Percentiles rank a stretch among this genome's conserved stretches.
These are phyloP conservation scores for Colletotrichum sidae DNA, from an alignment of 2,329 filamentous ascomycete genomes.

Conservation along the genomic window DNA sequence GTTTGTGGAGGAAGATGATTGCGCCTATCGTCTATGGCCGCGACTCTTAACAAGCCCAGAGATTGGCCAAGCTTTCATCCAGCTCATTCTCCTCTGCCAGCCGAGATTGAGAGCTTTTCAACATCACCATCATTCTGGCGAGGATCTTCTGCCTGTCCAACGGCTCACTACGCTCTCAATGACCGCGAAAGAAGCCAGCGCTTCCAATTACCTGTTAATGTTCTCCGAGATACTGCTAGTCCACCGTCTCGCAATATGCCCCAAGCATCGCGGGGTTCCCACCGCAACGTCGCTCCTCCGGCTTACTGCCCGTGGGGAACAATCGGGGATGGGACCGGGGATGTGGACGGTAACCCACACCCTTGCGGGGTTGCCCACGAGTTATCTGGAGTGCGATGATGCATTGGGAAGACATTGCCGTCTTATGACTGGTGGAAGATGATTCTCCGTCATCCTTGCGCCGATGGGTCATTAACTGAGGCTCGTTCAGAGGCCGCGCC, in stretches of 20 bases:
- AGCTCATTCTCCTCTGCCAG: too few species aligned
- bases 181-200: not conserved
- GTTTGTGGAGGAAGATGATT: too few species aligned
- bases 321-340: conserved; percentile 7
- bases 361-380: conserved; percentile 1
- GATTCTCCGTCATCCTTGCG: conserved; percentile 2
- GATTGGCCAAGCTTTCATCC: too few species aligned
- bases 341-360: conserved; percentile 7
- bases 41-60: too few species aligned
- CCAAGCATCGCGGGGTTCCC: conserved; percentile 24
- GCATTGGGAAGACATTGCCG: too few species aligned
- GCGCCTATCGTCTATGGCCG: too few species aligned
- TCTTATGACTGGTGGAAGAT: conserved; percentile 21
- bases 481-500: not conserved
- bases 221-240: not conserved
- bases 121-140: too few species aligned
- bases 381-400: not conserved
- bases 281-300: conserved; percentile 20
- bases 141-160: too few species aligned
- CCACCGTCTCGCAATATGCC: not conserved
- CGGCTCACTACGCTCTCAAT: too few species aligned
- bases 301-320: conserved; percentile 31
- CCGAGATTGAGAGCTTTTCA: too few species aligned
- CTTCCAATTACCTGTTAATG: not conserved
- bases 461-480: not conserved